A percentile compares a stretch with the other conserved stretches of the same genome.
Conservation (phyloP, 73 alveolate genomes). For the Tetrahymena borealis region DNA sequence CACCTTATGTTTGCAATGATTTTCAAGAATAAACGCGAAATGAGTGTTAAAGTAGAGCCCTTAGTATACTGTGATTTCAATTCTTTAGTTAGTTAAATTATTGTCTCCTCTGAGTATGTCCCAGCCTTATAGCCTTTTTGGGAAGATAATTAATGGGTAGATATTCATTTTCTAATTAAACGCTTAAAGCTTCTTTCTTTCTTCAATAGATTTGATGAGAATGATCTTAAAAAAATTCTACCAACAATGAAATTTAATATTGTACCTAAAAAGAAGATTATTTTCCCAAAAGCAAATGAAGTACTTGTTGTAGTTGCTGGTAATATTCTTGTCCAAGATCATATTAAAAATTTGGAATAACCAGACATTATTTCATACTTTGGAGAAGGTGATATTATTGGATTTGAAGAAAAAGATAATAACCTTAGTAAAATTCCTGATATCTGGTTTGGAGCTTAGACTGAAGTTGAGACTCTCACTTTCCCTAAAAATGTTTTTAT, state of each 20-base stretch:
- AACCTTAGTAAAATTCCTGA: neutral
- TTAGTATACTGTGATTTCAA: slow-evolving; percentile 18
- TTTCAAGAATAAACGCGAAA: slow-evolving; percentile 15
- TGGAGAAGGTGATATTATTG: neutral
- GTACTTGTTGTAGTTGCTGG: neutral
- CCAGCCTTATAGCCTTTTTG: slow-evolving; percentile 14
- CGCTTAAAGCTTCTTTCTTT: slow-evolving; percentile 3
- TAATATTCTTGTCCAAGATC: neutral
- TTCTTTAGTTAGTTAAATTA: slow-evolving; percentile 15
- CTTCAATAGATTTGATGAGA: slow-evolving; percentile 24
- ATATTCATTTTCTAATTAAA: neutral
- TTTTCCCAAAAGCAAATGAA: slow-evolving; percentile 6
- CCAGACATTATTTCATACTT: neutral
- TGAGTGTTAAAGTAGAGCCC: slow-evolving; percentile 24
- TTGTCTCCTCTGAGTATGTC: slow-evolving; percentile 3
- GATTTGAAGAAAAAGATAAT: slow-evolving; percentile 5
- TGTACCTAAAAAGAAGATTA: neutral
- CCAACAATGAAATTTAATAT: neutral
- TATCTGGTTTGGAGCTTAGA: neutral
- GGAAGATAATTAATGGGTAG: slow-evolving; percentile 9
- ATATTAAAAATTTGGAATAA: neutral
- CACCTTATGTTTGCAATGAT: slow-evolving; percentile 37
- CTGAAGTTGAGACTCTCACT: neutral
- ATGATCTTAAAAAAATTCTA: neutral
- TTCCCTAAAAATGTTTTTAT: neutral